Conservation (phyloP, 768 basidiomycete genomes). For the Gyrodon lividus region DNA sequence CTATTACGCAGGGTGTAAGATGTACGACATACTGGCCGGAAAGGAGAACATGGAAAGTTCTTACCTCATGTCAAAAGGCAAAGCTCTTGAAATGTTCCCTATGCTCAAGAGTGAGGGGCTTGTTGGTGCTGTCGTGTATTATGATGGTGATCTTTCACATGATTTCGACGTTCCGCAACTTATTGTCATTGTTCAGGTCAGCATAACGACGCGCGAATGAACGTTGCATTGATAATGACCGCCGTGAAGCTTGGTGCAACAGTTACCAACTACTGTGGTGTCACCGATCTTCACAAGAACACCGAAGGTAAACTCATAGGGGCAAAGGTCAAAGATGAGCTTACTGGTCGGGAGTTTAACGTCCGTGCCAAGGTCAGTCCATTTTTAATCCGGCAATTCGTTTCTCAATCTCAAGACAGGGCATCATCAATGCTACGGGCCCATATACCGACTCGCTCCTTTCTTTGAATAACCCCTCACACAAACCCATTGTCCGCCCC, state of each 20-base stretch:
- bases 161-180: background rate
- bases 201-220: constrained; percentile 99
- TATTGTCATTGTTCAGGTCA: constrained; percentile 55
- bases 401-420: constrained; percentile 39
- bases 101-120: constrained; percentile 93
- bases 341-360: constrained; percentile 81
- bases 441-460: constrained; percentile 89
- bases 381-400: background rate
- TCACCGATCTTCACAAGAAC: constrained; percentile 73
- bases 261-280: constrained; percentile 88
- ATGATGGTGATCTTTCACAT: constrained; percentile 66
- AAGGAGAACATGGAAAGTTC: constrained; percentile 96
- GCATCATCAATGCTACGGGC: constrained; percentile 95
- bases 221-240: constrained; percentile 90
- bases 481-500: constrained; percentile 86
- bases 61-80: constrained; percentile 93
- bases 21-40: constrained; percentile 94
- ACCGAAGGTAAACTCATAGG: constrained; percentile 61
- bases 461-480: constrained; percentile 70
- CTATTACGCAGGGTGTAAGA: constrained; percentile 91
- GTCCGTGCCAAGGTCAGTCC: constrained; percentile 70
- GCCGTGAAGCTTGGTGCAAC: constrained; percentile 90
- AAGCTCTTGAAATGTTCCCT: constrained; percentile 92
- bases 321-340: constrained; percentile 73
- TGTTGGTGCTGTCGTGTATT: constrained; percentile 94